phyloP scores from a whole-genome alignment of 192 early-diverging fungal species.

The Powellomyces hirtus region DNA sequence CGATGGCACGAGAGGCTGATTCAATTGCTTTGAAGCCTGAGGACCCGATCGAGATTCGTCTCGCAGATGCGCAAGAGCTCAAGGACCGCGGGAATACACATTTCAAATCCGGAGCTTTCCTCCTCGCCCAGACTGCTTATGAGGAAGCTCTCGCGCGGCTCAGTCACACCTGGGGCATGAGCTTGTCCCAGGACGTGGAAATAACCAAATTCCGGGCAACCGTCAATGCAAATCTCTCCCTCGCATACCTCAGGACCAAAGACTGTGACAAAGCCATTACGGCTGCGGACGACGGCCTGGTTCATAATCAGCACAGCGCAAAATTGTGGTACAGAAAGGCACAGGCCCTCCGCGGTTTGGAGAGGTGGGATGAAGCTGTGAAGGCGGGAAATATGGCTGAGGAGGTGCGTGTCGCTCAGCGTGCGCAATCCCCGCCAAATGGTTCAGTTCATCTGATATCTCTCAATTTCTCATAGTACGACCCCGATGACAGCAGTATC shows the following conservation, averaged over 20 bases:
- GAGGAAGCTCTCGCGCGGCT: constrained; percentile 18
- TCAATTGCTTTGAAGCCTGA: neutral
- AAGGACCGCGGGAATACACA: constrained; percentile 34
- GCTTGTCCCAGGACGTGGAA: constrained; percentile 12
- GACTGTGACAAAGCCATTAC: constrained; percentile 18
- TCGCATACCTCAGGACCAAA: constrained; percentile 14
- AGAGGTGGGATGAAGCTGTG: constrained; percentile 25
- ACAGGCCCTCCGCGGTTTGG: neutral
- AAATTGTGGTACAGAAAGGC: constrained; percentile 10
- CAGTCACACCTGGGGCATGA: constrained; percentile 32
- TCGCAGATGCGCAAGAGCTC: constrained; percentile 16
- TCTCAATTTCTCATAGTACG: constrained; percentile 22
- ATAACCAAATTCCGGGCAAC: constrained; percentile 11
- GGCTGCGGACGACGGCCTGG: constrained; percentile 29
- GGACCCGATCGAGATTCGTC: constrained; percentile 10
- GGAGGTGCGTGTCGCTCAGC: constrained; percentile 29
- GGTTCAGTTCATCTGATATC: neutral
- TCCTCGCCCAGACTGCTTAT: constrained; percentile 13
- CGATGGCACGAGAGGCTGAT: neutral
- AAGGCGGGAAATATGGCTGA: constrained; percentile 24
- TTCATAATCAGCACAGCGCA: neutral
- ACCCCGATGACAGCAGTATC: constrained; percentile 29
- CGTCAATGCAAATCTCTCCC: constrained; percentile 36
- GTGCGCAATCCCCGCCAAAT: too few species aligned
- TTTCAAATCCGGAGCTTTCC: constrained; percentile 23